A percentile compares a stretch with the other conserved stretches of the same genome.
These are phyloP conservation scores for Colletotrichum kahawae DNA, from an alignment of 2,329 filamentous ascomycete species.

Conservation along the genomic window DNA sequence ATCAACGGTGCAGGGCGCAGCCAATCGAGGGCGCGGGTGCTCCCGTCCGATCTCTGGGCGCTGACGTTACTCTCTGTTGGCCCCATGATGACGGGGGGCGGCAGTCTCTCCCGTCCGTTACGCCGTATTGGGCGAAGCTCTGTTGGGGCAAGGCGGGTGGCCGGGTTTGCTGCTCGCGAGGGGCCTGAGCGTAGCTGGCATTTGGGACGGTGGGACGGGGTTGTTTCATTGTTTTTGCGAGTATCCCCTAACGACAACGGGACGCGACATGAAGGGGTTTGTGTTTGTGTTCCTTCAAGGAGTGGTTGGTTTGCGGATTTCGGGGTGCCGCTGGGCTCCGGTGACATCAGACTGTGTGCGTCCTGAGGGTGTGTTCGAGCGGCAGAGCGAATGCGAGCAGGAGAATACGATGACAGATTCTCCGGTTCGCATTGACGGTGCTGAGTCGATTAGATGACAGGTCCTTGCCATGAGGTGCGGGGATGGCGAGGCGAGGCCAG, in stretches of 20 bases:
- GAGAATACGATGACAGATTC: background rate
- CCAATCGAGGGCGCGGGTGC: background rate
- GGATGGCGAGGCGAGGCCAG: background rate
- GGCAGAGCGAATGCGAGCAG: background rate
- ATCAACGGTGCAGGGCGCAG: background rate
- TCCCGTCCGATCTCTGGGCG: background rate
- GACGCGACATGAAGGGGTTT: background rate
- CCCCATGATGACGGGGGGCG: background rate
- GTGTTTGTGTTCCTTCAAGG: background rate
- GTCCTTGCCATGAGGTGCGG: background rate
- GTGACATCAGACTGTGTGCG: background rate
- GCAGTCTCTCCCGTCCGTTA: background rate
- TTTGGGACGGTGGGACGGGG: background rate
- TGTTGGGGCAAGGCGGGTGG: background rate
- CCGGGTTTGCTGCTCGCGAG: background rate
- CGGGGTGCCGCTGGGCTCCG: background rate
- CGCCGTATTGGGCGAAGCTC: background rate
- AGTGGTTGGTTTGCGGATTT: background rate
- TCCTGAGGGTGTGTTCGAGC: background rate
- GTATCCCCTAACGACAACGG: background rate
- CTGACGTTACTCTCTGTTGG: background rate
- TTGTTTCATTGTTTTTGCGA: background rate
- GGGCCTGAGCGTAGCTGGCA: constrained; percentile 11
- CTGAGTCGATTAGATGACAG: background rate
- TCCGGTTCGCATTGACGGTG: background rate